Evolutionary conservation across 1,284 basidiomycete species (phyloP).

Genomic region (Cutaneotrichosporon sp.): DNA sequence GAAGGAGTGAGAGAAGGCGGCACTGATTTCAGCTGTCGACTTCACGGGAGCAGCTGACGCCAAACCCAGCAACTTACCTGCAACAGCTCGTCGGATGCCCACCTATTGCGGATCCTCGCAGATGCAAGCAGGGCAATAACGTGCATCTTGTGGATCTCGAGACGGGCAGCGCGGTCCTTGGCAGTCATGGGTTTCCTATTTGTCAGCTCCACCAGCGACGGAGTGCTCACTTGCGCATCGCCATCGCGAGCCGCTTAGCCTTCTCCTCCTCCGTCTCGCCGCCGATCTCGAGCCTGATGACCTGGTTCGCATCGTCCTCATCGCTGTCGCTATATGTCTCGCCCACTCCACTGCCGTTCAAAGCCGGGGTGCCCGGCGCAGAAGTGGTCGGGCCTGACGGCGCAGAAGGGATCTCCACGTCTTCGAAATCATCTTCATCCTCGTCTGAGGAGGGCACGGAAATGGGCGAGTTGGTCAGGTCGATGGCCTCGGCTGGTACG

Average conservation of each 20-base stretch:
- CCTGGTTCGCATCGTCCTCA: slow-evolving; percentile 25
- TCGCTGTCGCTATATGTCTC: slow-evolving; percentile 13
- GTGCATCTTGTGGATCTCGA: slow-evolving; percentile 81
- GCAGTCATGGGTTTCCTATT: slow-evolving; percentile 47
- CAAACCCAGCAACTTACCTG: slow-evolving; percentile 61
- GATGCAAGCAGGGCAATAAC: slow-evolving; percentile 72
- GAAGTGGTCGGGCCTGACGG: slow-evolving; percentile 30
- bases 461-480: slow-evolving; percentile 10
- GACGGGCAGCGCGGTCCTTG: slow-evolving; percentile 63
- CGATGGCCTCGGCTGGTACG: slow-evolving; percentile 15
- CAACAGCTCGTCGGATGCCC: slow-evolving; percentile 75
- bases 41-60: too few species aligned
- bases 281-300: slow-evolving; percentile 40
- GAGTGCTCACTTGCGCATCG: slow-evolving; percentile 37
- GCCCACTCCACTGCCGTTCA: slow-evolving; percentile 1
- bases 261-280: slow-evolving; percentile 42
- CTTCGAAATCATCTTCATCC: slow-evolving; percentile 45
- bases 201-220: not conserved
- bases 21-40: slow-evolving; percentile 38
- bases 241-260: slow-evolving; percentile 35
- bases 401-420: slow-evolving; percentile 38
- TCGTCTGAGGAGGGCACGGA: slow-evolving; percentile 17
- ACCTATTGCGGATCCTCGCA: slow-evolving; percentile 70
- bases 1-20: slow-evolving; percentile 75
- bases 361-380: slow-evolving; percentile 23